Base-by-base conservation (phyloP, 1,284 basidiomycete species). In the Sanghuangporus baumii region DNA sequence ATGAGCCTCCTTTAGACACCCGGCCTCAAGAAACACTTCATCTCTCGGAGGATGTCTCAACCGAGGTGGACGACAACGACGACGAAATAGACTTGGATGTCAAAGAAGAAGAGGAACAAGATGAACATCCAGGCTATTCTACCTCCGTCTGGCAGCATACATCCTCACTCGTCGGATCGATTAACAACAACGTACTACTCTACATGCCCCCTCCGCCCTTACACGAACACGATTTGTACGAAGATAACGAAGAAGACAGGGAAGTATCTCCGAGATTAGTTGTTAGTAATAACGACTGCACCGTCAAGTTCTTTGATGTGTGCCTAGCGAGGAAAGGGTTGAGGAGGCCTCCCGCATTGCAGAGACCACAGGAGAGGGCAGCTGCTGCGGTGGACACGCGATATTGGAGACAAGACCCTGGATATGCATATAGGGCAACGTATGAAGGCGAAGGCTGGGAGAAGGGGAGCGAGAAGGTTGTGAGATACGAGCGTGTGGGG, bases 121-220 rank as follows among this genome's bases (percentile, higher is more conserved):
- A 59, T 36, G 48, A 43, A n/a, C 14, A n/a, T 47, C 26, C 47
- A 0, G 61, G 56, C 6, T 47, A 52, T 36, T 62, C 61, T 18
- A 62, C 55, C 16, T 38, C 48, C 9, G 51, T 80, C 3, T 89
- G 88, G 88, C 80, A 83, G 57, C 81, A 78, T 65, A 81, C 84
- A 54, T 79, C 78, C 58, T 75, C 74, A 11, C 76, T 89, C 4
- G 72, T 76, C 4, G 87, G 86, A 5, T 88, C 87, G 3, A 94
- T 94, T 73, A 93, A 94, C 74, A 95, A 95, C 72, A 88, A 90
- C 11, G 86, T 94, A 51, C 74, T 88, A 60, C 82, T 93, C 67
- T 62, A 87, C 83, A 12, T 84, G 78, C 47, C 75, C 86, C 65
- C 71, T 3, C 62, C 67, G 1, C 67, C 68, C 3, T 56, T 59